Conservation (phyloP, 352 stramenopile species). For the Phytophthora sp. region DNA sequence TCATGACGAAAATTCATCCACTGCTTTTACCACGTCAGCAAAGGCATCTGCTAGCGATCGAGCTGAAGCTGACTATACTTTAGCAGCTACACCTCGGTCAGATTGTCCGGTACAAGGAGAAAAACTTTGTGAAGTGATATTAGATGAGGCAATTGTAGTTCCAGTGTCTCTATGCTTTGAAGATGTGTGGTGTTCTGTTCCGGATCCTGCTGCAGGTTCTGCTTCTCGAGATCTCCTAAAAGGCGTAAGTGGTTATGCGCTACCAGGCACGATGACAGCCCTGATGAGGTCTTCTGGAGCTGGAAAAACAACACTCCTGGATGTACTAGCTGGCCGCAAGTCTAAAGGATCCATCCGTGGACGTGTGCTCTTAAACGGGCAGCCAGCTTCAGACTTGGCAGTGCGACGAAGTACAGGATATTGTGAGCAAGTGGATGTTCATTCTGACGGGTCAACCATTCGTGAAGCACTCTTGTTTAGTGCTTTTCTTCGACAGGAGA, state of each 20-base stretch:
- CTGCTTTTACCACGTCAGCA: not conserved
- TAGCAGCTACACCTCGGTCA: slow-evolving; percentile 2
- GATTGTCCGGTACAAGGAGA: not conserved
- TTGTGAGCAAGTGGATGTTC: no score
- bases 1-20: slow-evolving; percentile 4
- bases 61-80: not conserved
- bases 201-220: slow-evolving; percentile 15
- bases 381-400: slow-evolving; percentile 25
- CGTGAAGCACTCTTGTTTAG: slow-evolving; percentile 90
- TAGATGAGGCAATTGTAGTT: not conserved
- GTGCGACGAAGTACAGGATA: slow-evolving; percentile 40
- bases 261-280: slow-evolving; percentile 52
- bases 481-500: slow-evolving; percentile 64
- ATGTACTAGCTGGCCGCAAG: slow-evolving; percentile 92
- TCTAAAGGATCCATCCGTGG: slow-evolving; percentile 62
- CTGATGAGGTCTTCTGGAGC: slow-evolving; percentile 70
- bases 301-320: slow-evolving; percentile 93
- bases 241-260: slow-evolving; percentile 40
- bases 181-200: slow-evolving; percentile 43
- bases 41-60: not conserved
- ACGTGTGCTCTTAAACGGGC: slow-evolving; percentile 46
- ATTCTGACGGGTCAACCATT: slow-evolving; percentile 83
- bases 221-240: slow-evolving; percentile 57
- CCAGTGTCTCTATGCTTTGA: slow-evolving; percentile 38
- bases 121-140: not conserved